These are phyloP conservation scores for Zygosaccharomyces sapae DNA, from an alignment of 1,139 yeast genomes.

Conservation along the genomic window DNA sequence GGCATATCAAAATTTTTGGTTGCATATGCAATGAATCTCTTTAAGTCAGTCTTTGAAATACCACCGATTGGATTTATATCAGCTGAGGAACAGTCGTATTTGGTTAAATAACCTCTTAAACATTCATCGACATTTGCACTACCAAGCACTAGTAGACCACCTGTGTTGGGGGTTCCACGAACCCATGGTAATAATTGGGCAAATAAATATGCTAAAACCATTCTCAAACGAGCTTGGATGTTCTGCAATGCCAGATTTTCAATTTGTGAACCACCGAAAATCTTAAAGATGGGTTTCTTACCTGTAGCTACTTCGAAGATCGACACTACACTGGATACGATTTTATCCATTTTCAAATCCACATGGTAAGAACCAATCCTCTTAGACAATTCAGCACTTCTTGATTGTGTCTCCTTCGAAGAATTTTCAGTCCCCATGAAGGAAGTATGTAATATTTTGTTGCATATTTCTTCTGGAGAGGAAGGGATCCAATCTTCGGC, in stretches of 20 bases:
- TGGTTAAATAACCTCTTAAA: constrained; percentile 88
- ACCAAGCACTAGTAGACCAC: constrained; percentile 84
- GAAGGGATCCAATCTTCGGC: constrained; percentile 59
- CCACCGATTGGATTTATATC: constrained; percentile 98
- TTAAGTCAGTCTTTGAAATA: constrained; percentile 87
- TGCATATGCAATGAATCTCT: constrained; percentile 79
- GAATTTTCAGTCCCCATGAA: constrained; percentile 97
- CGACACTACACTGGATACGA: constrained; percentile 68
- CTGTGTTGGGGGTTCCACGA: constrained; percentile 51
- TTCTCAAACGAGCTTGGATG: constrained; percentile 90
- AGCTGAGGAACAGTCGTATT: constrained; percentile 95
- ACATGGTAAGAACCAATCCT: constrained; percentile 85
- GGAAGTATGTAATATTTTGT: constrained; percentile 75
- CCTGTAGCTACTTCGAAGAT: constrained; percentile 90
- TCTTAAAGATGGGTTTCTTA: constrained; percentile 77
- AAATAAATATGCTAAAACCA: constrained; percentile 89
- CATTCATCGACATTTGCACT: constrained; percentile 98
- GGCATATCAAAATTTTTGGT: constrained; percentile 66
- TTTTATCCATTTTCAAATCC: constrained; percentile 83
- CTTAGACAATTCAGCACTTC: constrained; percentile 75
- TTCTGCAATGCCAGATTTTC: constrained; percentile 93
- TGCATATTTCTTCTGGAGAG: constrained; percentile 72
- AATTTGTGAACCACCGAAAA: constrained; percentile 87
- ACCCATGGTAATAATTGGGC: constrained; percentile 97
- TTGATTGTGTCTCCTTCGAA: constrained; percentile 72